Percentiles rank a stretch among this genome's conserved stretches.
Evolutionary conservation across 306 rosid genomes (phyloP).

Genomic region (Gillenia trifoliata): DNA sequence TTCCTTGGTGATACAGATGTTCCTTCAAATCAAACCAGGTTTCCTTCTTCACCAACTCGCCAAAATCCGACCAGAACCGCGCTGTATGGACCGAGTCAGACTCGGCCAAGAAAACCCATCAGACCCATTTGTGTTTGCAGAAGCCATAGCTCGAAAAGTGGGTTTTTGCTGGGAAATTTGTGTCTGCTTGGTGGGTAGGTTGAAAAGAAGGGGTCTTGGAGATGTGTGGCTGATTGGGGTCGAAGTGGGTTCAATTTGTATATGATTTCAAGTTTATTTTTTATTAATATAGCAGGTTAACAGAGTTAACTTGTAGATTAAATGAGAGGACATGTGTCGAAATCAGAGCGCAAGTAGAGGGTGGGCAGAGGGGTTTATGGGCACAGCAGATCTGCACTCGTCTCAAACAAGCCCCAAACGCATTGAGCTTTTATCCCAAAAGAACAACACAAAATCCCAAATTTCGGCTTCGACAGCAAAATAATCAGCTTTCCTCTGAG

Average conservation of each 20-base stretch:
- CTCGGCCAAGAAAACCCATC: constrained; percentile 50
- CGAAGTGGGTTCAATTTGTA: constrained; percentile 49
- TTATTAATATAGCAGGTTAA: no score
- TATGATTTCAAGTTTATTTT: constrained; percentile 20
- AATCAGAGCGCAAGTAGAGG: no score
- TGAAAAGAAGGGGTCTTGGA: constrained; percentile 33
- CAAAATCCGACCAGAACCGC: constrained; percentile 66
- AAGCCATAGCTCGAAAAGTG: constrained; percentile 51
- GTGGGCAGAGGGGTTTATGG: no score
- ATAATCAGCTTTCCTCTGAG: no score
- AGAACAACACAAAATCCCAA: no score
- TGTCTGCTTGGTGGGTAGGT: constrained; percentile 25
- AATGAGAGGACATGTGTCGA: no score
- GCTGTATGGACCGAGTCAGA: constrained; percentile 43
- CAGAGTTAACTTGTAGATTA: no score
- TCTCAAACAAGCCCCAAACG: no score
- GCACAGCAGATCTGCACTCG: no score
- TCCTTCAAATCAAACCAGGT: constrained; percentile 63
- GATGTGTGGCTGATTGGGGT: constrained; percentile 24
- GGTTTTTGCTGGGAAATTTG: constrained; percentile 31
- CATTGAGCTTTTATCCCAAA: no score
- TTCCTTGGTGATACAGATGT: no score
- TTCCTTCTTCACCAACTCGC: constrained; percentile 64
- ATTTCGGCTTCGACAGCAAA: no score
- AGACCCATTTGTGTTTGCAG: constrained; percentile 43